phyloP scores from a whole-genome alignment of 148 eudicot species.

The Pharnaceum exiguum region DNA sequence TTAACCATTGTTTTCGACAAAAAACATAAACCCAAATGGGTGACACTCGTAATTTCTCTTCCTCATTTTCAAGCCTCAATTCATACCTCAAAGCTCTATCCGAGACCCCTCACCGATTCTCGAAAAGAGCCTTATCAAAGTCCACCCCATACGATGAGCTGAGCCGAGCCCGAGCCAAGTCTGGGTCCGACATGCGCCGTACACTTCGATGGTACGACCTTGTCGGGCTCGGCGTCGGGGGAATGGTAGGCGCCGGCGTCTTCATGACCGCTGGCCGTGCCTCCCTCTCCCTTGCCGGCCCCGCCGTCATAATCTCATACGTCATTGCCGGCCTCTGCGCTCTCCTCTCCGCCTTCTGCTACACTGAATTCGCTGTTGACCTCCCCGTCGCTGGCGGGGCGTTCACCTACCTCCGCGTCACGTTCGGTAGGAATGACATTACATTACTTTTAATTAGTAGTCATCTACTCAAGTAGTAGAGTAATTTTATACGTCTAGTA shows the following conservation, averaged over 20 bases:
- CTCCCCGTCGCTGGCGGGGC: slow-evolving; percentile 98
- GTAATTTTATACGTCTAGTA: too few relatives aligned
- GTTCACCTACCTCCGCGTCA: slow-evolving; percentile 83
- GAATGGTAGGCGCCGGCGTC: slow-evolving; percentile 96
- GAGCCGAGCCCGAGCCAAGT: slow-evolving; percentile 39
- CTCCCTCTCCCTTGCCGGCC: slow-evolving; percentile 53
- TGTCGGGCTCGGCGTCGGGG: slow-evolving; percentile 72
- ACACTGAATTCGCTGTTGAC: slow-evolving; percentile 94
- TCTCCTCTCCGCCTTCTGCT: slow-evolving; percentile 87
- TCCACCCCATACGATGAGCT: slow-evolving; percentile 61
- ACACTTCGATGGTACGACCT: slow-evolving; percentile 78
- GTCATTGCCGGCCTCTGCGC: slow-evolving; percentile 96
- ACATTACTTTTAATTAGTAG: background rate
- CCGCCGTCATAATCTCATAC: slow-evolving; percentile 71
- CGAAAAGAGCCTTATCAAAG: slow-evolving; percentile 51
- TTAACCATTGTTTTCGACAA: too few relatives aligned
- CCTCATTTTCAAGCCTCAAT: slow-evolving; percentile 61
- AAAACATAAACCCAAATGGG: too few relatives aligned
- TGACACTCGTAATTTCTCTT: slow-evolving; percentile 4
- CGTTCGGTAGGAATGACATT: slow-evolving; percentile 44
- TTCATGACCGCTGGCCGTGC: slow-evolving; percentile 87
- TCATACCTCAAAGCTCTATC: slow-evolving; percentile 59
- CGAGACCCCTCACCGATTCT: slow-evolving; percentile 54
- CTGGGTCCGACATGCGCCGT: slow-evolving; percentile 45
- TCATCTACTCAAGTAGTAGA: too few relatives aligned